Evolutionary conservation across 1,139 yeast genomes (phyloP), one percentile per base, ranked within the genome.

Genomic region (Pichia sp.): DNA sequence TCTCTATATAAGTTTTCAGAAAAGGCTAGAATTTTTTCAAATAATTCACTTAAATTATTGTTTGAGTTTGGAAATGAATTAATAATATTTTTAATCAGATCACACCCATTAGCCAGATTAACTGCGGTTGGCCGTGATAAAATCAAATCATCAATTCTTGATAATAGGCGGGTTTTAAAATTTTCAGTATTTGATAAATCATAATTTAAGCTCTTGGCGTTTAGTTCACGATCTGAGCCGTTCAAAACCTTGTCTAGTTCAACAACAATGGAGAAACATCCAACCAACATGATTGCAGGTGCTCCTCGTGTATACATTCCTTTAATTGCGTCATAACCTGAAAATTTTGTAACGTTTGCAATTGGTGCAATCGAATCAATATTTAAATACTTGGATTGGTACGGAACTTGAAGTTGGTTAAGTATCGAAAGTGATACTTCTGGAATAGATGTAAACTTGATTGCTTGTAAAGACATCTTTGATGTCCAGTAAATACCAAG

Each of bases 271-370:
- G 96, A 77, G 52, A 89, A 74, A 1, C 90, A 82, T 12, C 96
- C 97, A 3, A 92, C 97, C 49, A 92, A 86, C 50, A 97, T 97
- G 61, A 92, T 92, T 3, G 97, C 97, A 0, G 98, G 98, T 0
- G 98, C 98, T 23, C 98, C 98, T 63, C 98, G 77, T 6, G 94
- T 97, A 61, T 86, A 89, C 98, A 92, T 92, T 52, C 74, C 73
- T 63, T 82, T 83, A 64, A 92, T 92, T 20, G 89, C 95, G 25
- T 74, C 72, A 65, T 69, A 88, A 3, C 95, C 97, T 1, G 64
- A 57, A 23, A 61, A 59, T 15, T 77, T 77, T 1, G 48, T 42
- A 4, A 18, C 9, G 3, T 76, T 70, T 32, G 67, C 56, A 50
- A 47, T 35, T 11, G 65, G 64, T 13, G 63, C 62, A 54, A 61